A percentile compares a stretch with the other conserved stretches of the same genome.
Conservation (phyloP, 2,329 filamentous ascomycete species). For the Colletotrichum echinochloae region DNA sequence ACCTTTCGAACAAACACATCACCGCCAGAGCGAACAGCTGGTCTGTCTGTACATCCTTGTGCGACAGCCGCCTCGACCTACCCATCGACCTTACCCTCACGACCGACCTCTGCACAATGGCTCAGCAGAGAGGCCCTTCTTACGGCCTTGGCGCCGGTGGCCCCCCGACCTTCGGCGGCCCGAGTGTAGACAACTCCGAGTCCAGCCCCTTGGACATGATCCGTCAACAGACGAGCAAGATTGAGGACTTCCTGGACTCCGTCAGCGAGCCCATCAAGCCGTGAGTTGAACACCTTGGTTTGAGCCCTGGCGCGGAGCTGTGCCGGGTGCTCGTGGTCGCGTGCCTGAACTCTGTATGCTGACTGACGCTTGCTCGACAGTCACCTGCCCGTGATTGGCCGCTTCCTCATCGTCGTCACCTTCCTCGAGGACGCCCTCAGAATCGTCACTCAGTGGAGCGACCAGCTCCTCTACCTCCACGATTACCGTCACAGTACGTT, state of each 20-base stretch:
- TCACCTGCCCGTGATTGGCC: conserved; percentile 93
- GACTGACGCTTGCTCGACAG: conserved; percentile 60
- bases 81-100: conserved; percentile 1
- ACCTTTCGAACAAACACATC: background rate
- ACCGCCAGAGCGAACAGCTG: conserved; percentile 34
- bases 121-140: conserved; percentile 42
- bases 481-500: conserved; percentile 92
- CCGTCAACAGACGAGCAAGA: conserved; percentile 95
- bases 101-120: conserved; percentile 36
- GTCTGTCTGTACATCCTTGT: conserved; percentile 38
- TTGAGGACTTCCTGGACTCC: conserved; percentile 92
- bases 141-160: conserved; percentile 42
- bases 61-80: conserved; percentile 34
- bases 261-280: conserved; percentile 93
- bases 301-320: conserved; percentile 19
- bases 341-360: conserved; percentile 38
- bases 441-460: conserved; percentile 97
- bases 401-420: conserved; percentile 97
- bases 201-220: conserved; percentile 88
- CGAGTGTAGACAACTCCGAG: conserved; percentile 54
- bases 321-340: conserved; percentile 20
- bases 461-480: conserved; percentile 92
- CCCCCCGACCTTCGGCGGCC: conserved; percentile 39
- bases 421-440: conserved; percentile 97
- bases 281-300: conserved; percentile 66